Base-by-base conservation (phyloP, 2,329 filamentous ascomycete species). In the Arthroderma sp. region DNA sequence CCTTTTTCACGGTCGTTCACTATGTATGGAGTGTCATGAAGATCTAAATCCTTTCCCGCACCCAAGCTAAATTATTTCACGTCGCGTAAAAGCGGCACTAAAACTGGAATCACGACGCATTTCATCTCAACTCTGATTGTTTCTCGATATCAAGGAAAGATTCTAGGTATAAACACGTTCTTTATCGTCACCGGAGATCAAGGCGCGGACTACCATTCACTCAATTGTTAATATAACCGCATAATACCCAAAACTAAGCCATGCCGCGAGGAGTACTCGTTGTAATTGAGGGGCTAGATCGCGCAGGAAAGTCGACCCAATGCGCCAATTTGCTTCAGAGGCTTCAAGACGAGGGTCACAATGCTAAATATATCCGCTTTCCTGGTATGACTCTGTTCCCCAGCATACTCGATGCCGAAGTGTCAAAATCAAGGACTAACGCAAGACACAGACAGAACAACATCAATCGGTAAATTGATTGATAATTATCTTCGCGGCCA, bases 241-340 rank as follows among this genome's bases (percentile, higher is more conserved):
- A 22, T 22, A 22, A 22, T 27, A 5, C 5, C 33, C 5, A 29
- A 42, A 42, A 1, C 15, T 22, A 22, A 22, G n/a, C 15, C 15
- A 52, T 33, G 47, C 48, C 11, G 22, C 42, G 58, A 46, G 87
- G 87, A 39, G 78, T 80, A 8, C 75, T 95, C 30, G 76, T 94
- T 43, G 83, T 89, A 4, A 77, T 94, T 45, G 88, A 95, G 68
- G 88, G 88, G 2, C 72, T 95, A 50, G 88, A 95, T 57, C 78
- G 86, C 51, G 86, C 87, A 37, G 88, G 88, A 45, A 95, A 95
- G 72, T 89, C 86, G 22, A 94, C 87, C 31, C 88, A 94, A 73
- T 88, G 86, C 54, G 74, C 80, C 56, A 66, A 78, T 38, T 69
- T 95, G 36, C 72, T 71, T 33, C 62, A 73, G 29, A 66, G 62